These are phyloP conservation scores for Auxenochlorella pyrenoidosa DNA, from an alignment of 139 green algal species.

Conservation along the genomic window DNA sequence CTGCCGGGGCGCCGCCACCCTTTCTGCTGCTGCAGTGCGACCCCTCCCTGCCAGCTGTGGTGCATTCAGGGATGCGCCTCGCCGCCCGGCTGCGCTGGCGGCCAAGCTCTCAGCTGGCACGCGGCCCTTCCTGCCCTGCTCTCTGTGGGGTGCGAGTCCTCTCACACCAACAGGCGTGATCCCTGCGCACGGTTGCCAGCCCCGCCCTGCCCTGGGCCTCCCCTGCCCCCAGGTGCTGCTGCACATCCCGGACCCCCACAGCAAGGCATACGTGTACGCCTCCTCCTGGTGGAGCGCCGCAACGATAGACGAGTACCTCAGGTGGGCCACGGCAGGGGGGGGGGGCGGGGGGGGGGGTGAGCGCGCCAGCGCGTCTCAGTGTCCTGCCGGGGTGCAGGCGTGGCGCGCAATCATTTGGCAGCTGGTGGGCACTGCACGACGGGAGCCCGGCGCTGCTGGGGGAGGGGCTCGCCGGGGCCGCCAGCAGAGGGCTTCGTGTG, in stretches of 20 bases:
- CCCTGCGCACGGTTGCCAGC: not conserved
- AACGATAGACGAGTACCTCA: constrained; percentile 61
- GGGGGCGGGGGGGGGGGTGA: too few relatives aligned
- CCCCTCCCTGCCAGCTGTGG: not conserved
- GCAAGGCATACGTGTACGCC: constrained; percentile 87
- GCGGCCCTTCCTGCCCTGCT: not conserved
- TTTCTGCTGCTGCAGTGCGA: not conserved
- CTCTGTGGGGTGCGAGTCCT: too few relatives aligned
- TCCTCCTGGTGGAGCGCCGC: constrained; percentile 91
- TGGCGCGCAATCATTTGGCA: too few relatives aligned
- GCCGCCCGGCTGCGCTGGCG: not conserved
- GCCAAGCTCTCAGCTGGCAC: not conserved
- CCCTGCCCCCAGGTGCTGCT: constrained; percentile 61
- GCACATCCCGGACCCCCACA: constrained; percentile 28
- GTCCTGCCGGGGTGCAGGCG: too few relatives aligned
- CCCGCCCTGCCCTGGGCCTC: not conserved
- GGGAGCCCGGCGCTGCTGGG: too few relatives aligned
- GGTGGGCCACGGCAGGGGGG: not conserved
- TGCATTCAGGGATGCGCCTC: not conserved
- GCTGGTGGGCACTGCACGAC: too few relatives aligned
- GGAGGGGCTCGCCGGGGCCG: too few relatives aligned
- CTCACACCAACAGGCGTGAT: too few relatives aligned
- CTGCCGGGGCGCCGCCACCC: constrained; percentile 12
- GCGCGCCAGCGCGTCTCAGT: too few relatives aligned
- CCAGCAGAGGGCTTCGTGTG: too few relatives aligned